These are phyloP conservation scores for Xylaria sp. DNA, from an alignment of 2,329 filamentous ascomycete species.

Conservation along the genomic window DNA sequence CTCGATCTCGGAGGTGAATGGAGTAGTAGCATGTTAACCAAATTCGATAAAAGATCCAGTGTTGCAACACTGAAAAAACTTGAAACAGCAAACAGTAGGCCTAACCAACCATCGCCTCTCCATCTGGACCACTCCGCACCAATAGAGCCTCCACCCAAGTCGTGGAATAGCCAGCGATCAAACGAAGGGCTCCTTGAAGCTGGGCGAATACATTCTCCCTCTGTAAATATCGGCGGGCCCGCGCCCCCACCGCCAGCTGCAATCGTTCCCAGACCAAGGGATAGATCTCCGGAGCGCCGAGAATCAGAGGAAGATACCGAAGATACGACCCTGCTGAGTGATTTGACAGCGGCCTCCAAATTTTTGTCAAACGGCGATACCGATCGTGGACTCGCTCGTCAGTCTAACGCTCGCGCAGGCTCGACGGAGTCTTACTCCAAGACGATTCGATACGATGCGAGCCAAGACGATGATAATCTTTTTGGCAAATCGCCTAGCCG, in stretches of 20 bases:
- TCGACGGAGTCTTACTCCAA: conserved; percentile 42
- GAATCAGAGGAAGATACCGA: conserved; percentile 53
- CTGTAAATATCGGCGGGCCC: conserved; percentile 42
- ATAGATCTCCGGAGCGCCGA: conserved; percentile 39
- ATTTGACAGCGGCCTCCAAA: conserved; percentile 56
- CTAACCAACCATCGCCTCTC: conserved; percentile 53
- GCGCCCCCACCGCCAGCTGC: conserved; percentile 40
- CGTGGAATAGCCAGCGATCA: conserved; percentile 58
- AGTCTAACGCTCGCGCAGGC: conserved; percentile 33
- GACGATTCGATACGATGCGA: conserved; percentile 40
- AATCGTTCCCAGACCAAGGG: conserved; percentile 30
- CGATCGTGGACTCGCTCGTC: conserved; percentile 18
- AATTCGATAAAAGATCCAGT: conserved; percentile 62
- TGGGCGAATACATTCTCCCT: conserved; percentile 43
- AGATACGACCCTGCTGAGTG: conserved; percentile 58
- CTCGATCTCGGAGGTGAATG: conserved; percentile 65
- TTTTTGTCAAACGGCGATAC: conserved; percentile 46
- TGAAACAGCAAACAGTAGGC: conserved; percentile 53
- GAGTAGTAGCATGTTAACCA: conserved; percentile 59
- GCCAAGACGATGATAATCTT: conserved; percentile 58
- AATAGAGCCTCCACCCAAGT: conserved; percentile 55
- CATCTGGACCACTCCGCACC: conserved; percentile 52
- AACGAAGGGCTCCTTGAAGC: conserved; percentile 54
- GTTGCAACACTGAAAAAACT: conserved; percentile 53
- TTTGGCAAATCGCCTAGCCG: conserved; percentile 56